Base-by-base conservation (phyloP, 2,329 filamentous ascomycete genomes). In the Zymoseptoria pseudotritici region DNA sequence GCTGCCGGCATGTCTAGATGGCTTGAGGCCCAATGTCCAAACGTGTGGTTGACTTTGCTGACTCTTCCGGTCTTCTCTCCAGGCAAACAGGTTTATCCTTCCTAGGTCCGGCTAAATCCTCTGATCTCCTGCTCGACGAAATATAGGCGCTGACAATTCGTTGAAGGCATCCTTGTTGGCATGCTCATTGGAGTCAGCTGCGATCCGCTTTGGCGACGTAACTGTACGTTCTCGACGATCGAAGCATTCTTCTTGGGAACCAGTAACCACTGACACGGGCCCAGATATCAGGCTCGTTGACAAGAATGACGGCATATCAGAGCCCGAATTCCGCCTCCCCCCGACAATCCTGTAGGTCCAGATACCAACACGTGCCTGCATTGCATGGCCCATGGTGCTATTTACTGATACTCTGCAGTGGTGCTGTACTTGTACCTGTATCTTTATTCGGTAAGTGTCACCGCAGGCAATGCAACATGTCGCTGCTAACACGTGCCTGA, bases 251-350 rank as follows among this genome's bases (percentile, higher is more conserved):
- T 29, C 53, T 56, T 49, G 31, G 26, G 13, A 17, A 11, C 36
- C 36, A 46, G 36, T 46, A 13, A 17, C 42, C 20, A 22, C 58
- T 67, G 59, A 64, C 55, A 55, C n/a, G 42, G 26, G 29, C 53
- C 46, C 57, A 68, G 67, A 88, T 65, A 71, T 67, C 11, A 75
- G 78, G 52, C 81, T 92, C 62, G 80, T 87, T 59, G 77, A 75
- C 58, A 71, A 72, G 76, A 80, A 69, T 76, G 83, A 58, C 58
- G 84, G 82, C 5, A 78, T 82, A 54, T 87, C 85, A 61, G 90
- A 96, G 78, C 92, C 93, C 8, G 93, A 97, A 76, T 95, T 88
- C 76, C 85, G 91, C 62, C 82, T 97, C 36, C 89, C 90, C 6
- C 85, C 90, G 57, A 82, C 78, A 17, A 77, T 79, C 57, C 61